Percentiles rank a stretch among this genome's conserved stretches.
phyloP scores from a whole-genome alignment of 768 basidiomycete species.

The Mycena sanguinolenta region DNA sequence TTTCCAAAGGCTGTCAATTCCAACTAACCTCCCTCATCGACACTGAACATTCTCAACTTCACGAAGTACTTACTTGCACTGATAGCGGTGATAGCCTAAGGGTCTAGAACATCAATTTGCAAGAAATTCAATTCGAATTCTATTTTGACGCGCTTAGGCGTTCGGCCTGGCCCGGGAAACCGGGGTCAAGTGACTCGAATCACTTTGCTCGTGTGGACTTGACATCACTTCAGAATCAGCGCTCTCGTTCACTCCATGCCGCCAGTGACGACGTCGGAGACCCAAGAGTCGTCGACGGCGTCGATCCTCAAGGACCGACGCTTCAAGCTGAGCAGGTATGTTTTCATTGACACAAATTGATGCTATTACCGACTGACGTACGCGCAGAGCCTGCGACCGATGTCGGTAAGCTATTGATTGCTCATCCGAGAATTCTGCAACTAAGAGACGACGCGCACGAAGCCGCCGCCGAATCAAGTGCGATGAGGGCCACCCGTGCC shows the following conservation, averaged over 20 bases:
- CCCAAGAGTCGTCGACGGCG: constrained; percentile 59
- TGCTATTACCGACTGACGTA: constrained; percentile 31
- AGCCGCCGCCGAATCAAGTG: constrained; percentile 87
- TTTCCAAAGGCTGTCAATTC: too few relatives aligned
- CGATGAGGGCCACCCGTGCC: constrained; percentile 91
- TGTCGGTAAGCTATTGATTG: constrained; percentile 74
- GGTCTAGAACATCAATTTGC: too few relatives aligned
- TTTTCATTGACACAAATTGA: constrained; percentile 23
- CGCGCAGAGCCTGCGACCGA: constrained; percentile 86
- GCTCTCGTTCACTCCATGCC: constrained; percentile 49
- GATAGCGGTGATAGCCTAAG: too few relatives aligned
- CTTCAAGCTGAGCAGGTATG: constrained; percentile 89
- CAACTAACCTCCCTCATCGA: too few relatives aligned
- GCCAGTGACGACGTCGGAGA: constrained; percentile 60
- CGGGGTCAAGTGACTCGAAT: too few relatives aligned
- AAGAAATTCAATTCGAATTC: too few relatives aligned
- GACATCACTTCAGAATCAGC: too few relatives aligned
- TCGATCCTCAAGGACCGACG: constrained; percentile 81
- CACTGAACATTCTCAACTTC: too few relatives aligned
- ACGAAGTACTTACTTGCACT: too few relatives aligned
- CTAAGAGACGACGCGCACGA: constrained; percentile 44
- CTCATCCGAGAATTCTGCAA: neutral
- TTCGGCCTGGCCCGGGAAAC: too few relatives aligned
- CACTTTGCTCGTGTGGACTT: too few relatives aligned
- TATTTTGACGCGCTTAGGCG: too few relatives aligned